Evolutionary conservation across 2,329 filamentous ascomycete species (phyloP).

Genomic region (Penicillium crustosum): DNA sequence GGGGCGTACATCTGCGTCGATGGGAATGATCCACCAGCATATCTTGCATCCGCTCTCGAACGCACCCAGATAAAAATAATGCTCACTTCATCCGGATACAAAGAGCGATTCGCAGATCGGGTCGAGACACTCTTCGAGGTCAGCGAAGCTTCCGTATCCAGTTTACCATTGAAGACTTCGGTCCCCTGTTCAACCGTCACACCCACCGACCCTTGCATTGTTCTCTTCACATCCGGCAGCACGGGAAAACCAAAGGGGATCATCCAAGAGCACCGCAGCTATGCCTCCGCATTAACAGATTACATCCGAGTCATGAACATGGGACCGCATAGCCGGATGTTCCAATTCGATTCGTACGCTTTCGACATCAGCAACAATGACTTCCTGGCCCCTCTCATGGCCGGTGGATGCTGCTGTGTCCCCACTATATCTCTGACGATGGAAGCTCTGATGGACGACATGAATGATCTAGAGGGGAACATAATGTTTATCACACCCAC

Average conservation of each 20-base stretch:
- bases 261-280: slow-evolving; percentile 27
- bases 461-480: slow-evolving; percentile 24
- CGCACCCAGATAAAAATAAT: slow-evolving; percentile 68
- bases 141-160: slow-evolving; percentile 8
- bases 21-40: slow-evolving; percentile 68
- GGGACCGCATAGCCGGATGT: slow-evolving; percentile 20
- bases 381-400: slow-evolving; percentile 21
- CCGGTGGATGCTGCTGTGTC: slow-evolving; percentile 30
- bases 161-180: neutral
- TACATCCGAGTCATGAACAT: slow-evolving; percentile 22
- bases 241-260: slow-evolving; percentile 31
- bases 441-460: slow-evolving; percentile 14
- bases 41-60: slow-evolving; percentile 70
- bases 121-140: slow-evolving; percentile 17
- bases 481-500: slow-evolving; percentile 29
- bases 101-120: neutral
- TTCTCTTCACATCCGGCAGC: slow-evolving; percentile 31
- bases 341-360: slow-evolving; percentile 31
- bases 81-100: slow-evolving; percentile 49
- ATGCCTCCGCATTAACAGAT: slow-evolving; percentile 23
- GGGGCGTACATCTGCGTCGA: slow-evolving; percentile 71
- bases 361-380: slow-evolving; percentile 34
- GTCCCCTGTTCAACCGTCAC: slow-evolving; percentile 10
- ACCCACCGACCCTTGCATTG: slow-evolving; percentile 21
- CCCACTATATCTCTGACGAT: slow-evolving; percentile 20